phyloP scores from a whole-genome alignment of 495 filamentous ascomycete species.

The Aspergillus kassunensis region DNA sequence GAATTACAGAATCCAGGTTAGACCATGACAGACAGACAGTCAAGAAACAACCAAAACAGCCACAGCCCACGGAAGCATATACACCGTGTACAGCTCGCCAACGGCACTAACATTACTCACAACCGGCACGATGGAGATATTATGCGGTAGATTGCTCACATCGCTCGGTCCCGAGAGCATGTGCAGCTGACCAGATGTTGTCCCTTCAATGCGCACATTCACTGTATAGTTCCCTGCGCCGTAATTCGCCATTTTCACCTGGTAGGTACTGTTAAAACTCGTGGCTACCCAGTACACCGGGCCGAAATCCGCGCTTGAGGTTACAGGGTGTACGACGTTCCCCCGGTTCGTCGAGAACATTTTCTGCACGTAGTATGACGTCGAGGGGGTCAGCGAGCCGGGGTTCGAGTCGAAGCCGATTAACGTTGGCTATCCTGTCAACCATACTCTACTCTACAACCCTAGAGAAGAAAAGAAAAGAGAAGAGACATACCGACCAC shows the following conservation, averaged over 20 bases:
- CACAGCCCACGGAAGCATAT: conserved; percentile 28
- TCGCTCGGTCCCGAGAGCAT: conserved; percentile 23
- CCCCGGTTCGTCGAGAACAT: conserved; percentile 51
- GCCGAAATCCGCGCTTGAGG: conserved; percentile 37
- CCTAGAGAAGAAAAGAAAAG: background rate
- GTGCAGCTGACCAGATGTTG: conserved; percentile 22
- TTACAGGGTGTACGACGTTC: conserved; percentile 50
- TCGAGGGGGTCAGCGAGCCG: conserved; percentile 34
- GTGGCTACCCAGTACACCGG: conserved; percentile 60
- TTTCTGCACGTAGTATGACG: conserved; percentile 39
- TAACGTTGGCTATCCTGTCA: conserved; percentile 28
- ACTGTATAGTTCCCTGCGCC: conserved; percentile 22
- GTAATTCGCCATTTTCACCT: conserved; percentile 35
- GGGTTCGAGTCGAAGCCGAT: conserved; percentile 45
- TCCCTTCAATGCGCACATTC: conserved; percentile 22
- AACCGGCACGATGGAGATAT: conserved; percentile 19
- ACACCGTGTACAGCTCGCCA: conserved; percentile 23
- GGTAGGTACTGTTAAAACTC: conserved; percentile 27
- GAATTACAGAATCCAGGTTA: background rate
- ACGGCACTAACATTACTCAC: conserved; percentile 6
- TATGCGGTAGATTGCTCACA: conserved; percentile 21
- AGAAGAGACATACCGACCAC: conserved; percentile 32
- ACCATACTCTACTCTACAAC: background rate
- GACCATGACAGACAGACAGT: background rate
- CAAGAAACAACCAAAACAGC: conserved; percentile 25